A percentile compares a stretch with the other conserved stretches of the same genome.
phyloP scores from a whole-genome alignment of 2,329 filamentous ascomycete species.

The Pyrenochaeta sp. region DNA sequence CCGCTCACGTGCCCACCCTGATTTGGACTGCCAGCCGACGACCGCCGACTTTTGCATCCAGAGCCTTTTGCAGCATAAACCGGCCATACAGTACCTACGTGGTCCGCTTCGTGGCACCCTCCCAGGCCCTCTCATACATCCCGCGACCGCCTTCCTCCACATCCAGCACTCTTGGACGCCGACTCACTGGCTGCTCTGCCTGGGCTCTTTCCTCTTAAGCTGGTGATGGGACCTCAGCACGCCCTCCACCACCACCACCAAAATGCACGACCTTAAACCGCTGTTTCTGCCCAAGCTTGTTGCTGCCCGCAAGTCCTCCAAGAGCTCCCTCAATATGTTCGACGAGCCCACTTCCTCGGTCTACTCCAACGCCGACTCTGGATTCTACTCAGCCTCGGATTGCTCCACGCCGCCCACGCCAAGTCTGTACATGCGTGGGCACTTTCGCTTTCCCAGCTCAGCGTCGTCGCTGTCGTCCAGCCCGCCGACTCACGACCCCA shows the following conservation, averaged over 20 bases:
- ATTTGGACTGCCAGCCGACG: conserved; percentile 33
- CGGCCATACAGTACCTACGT: conserved; percentile 43
- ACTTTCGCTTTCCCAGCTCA: conserved; percentile 74
- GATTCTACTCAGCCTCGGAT: conserved; percentile 66
- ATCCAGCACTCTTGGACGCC: conserved; percentile 25
- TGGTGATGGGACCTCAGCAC: conserved; percentile 49
- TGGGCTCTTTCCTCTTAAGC: conserved; percentile 32
- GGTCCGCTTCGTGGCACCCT: conserved; percentile 50
- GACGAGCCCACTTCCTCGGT: conserved; percentile 41
- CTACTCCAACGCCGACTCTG: conserved; percentile 45
- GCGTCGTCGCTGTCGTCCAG: conserved; percentile 74
- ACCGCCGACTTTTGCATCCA: conserved; percentile 34
- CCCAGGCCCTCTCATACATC: conserved; percentile 35
- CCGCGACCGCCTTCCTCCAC: conserved; percentile 39
- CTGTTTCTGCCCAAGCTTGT: conserved; percentile 49
- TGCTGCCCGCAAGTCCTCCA: conserved; percentile 47
- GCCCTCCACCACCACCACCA: conserved; percentile 24
- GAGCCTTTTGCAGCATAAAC: conserved; percentile 32
- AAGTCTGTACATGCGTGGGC: conserved; percentile 69
- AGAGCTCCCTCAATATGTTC: conserved; percentile 43
- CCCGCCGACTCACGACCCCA: conserved; percentile 59
- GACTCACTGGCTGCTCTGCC: conserved; percentile 22
- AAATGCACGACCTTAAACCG: conserved; percentile 51
- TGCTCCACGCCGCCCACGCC: conserved; percentile 74
- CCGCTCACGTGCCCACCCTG: conserved; percentile 43